Percentiles rank a stretch among this genome's conserved stretches.
phyloP scores from a whole-genome alignment of 1,284 basidiomycete species.

The Boletus mariae region DNA sequence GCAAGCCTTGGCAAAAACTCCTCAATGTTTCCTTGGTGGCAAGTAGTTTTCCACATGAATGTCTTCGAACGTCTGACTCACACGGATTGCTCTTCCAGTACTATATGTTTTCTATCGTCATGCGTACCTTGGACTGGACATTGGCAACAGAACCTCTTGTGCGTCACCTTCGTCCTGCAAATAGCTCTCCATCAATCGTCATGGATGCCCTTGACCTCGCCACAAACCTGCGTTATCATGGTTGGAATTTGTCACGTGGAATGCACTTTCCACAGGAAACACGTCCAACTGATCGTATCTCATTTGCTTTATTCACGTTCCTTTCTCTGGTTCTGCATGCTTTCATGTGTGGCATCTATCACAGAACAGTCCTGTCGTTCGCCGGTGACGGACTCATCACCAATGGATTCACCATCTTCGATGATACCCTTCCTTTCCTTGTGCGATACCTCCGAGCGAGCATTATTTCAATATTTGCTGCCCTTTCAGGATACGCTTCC shows the following conservation, averaged over 20 bases:
- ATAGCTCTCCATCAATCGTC: conserved; percentile 10
- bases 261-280: conserved; percentile 42
- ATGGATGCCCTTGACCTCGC: conserved; percentile 48
- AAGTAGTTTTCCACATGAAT: not conserved
- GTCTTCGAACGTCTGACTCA: not conserved
- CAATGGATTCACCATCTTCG: conserved; percentile 30
- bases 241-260: conserved; percentile 41
- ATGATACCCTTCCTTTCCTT: conserved; percentile 38
- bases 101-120: not conserved
- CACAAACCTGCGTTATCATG: conserved; percentile 46
- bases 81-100: not conserved
- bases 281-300: conserved; percentile 18
- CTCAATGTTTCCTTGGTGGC: not conserved
- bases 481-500: conserved; percentile 39
- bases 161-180: conserved; percentile 4
- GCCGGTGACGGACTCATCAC: not conserved
- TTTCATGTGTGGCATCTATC: not conserved
- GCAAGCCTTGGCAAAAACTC: not conserved
- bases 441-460: conserved; percentile 42
- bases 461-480: conserved; percentile 39
- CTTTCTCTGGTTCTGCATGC: not conserved
- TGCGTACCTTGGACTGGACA: not conserved
- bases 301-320: conserved; percentile 22
- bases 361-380: not conserved
- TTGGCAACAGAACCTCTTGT: not conserved